Percentiles rank a stretch among this genome's conserved stretches.
These are phyloP conservation scores for Linum usitatissimum DNA, from an alignment of 345 rosid species.

Conservation along the genomic window DNA sequence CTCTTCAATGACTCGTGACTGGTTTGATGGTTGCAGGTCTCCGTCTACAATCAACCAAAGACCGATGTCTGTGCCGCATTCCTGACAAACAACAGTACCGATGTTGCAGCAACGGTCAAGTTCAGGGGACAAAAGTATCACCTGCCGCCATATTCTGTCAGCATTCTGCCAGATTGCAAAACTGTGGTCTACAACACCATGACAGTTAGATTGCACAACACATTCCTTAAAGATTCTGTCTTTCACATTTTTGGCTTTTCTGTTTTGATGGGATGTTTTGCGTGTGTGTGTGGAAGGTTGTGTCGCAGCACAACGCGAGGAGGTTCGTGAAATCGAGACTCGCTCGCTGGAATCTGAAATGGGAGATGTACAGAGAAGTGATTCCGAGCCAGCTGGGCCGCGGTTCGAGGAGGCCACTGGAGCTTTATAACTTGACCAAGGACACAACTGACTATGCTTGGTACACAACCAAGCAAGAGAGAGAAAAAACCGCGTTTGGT, in stretches of 20 bases:
- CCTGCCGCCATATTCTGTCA: conserved; percentile 6
- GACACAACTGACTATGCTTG: conserved; percentile 6
- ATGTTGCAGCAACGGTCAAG: background rate
- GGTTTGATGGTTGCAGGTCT: background rate
- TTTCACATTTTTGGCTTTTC: background rate
- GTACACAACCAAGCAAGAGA: conserved; percentile 5
- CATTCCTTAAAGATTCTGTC: too few relatives aligned
- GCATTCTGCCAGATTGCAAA: conserved; percentile 10
- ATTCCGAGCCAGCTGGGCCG: background rate
- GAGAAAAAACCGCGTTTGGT: too few relatives aligned
- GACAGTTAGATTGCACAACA: background rate
- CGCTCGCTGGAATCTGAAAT: background rate
- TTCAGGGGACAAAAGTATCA: background rate
- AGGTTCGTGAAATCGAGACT: background rate
- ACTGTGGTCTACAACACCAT: conserved; percentile 8
- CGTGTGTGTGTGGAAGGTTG: background rate
- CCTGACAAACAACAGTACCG: conserved; percentile 5
- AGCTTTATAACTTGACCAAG: background rate
- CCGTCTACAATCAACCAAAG: background rate
- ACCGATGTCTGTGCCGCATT: conserved; percentile 2
- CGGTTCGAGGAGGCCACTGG: background rate
- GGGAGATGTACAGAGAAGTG: conserved; percentile 6
- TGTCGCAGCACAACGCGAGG: background rate
- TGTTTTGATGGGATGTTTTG: background rate
- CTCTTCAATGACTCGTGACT: too few relatives aligned